Evolutionary conservation across 768 basidiomycete genomes (phyloP), one percentile per base, ranked within the genome.

Genomic region (Hypsizygus marmoreus): DNA sequence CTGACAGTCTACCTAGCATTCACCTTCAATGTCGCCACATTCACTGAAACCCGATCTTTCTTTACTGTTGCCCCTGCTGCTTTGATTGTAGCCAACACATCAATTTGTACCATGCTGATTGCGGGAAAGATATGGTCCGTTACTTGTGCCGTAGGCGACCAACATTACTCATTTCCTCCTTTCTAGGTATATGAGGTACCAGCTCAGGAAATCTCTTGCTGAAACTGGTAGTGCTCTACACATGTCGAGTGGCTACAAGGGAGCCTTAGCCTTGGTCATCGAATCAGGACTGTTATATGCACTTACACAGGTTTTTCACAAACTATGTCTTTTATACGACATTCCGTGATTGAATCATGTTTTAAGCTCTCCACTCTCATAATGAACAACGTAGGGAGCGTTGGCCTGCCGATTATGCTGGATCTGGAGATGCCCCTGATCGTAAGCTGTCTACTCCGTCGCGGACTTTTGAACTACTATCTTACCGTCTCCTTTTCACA

Each of bases 31-130:
- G 14, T 40, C 7, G 8, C 23, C 2, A 32, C 10, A 2, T 29
- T 17, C 14, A 37, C 24, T 16, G 17, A 37, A 31, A 26, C 22
- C n/a, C 19, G 36, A 16, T 7, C n/a, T 7, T 46, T 37, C 30
- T 46, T 38, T 19, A 46, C 36, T 24, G 36, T 19, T 20, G 44
- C 26, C 1, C 44, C 44, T 4, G n/a, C 28, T 0, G 44, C 36
- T 3, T 10, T 46, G 19, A 46, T 46, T 16, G 44, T 46, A 13
- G 26, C 36, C 13, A 46, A 46, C 25, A 46, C 44, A 14, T 25
- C 36, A 0, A 17, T 46, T n/a, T 38, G 44, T 28, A 38, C 35
- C 14, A 7, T 46, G 24, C 44, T 46, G n/a, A 39, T 46, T 6
- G 44, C 36, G 3, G 26, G 44, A 25, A 39, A 29, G 14, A 46